phyloP scores from a whole-genome alignment of 139 green algal genomes.

The Picochlorum sp. region DNA sequence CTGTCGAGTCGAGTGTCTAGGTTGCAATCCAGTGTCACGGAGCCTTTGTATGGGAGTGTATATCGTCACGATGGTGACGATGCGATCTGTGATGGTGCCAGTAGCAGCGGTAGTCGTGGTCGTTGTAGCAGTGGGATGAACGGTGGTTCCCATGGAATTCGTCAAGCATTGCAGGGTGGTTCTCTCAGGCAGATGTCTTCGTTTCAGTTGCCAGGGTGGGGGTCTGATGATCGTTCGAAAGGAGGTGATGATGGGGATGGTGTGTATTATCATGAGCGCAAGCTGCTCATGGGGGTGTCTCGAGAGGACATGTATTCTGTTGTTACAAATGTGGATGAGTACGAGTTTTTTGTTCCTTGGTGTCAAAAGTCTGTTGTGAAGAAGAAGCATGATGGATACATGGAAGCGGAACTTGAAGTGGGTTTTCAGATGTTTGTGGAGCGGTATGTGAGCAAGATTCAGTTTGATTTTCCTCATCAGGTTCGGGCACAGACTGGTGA shows the following conservation, averaged over 20 bases:
- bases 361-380: conserved; percentile 54
- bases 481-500: conserved; percentile 50
- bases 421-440: conserved; percentile 82
- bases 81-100: too few relatives aligned
- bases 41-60: too few relatives aligned
- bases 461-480: conserved; percentile 30
- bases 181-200: too few relatives aligned
- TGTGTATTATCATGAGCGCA: conserved; percentile 29
- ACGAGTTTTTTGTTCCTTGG: conserved; percentile 86
- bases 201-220: neutral
- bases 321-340: conserved; percentile 73
- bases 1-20: too few relatives aligned
- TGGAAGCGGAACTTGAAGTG: conserved; percentile 89
- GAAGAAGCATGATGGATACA: conserved; percentile 23
- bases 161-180: too few relatives aligned
- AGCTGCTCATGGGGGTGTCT: conserved; percentile 46
- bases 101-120: too few relatives aligned
- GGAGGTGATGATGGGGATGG: conserved; percentile 18
- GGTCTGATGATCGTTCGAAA: neutral
- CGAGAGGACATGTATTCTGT: conserved; percentile 76
- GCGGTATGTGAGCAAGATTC: conserved; percentile 68
- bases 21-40: too few relatives aligned
- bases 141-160: too few relatives aligned
- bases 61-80: too few relatives aligned
- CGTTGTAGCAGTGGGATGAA: too few relatives aligned